These are phyloP conservation scores for Oryza punctata DNA, from an alignment of 176 grass and related monocot genomes.

Conservation along the genomic window DNA sequence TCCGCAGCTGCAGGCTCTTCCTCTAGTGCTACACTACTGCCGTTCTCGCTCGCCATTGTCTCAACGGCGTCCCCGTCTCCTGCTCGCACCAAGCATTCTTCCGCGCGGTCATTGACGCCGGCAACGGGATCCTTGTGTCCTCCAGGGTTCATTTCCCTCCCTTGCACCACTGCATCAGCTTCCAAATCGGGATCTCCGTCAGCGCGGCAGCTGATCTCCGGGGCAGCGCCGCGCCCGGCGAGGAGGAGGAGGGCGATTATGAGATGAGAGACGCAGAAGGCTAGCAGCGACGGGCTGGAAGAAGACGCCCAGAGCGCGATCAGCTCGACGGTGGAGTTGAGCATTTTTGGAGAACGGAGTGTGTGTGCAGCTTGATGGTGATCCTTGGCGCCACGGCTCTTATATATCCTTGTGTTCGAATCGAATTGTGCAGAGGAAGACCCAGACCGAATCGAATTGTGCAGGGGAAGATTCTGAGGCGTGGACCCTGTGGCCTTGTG, in stretches of 20 bases:
- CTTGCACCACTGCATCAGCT: not conserved
- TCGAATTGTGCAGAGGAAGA: conserved; percentile 33
- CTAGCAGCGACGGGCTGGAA: conserved; percentile 40
- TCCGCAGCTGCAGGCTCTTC: not conserved
- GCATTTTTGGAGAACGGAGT: not conserved
- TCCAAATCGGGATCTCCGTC: not conserved
- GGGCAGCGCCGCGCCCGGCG: not conserved
- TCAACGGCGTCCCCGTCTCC: not conserved
- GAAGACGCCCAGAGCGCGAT: conserved; percentile 31
- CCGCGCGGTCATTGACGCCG: not conserved
- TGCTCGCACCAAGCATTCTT: not conserved
- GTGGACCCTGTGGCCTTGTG: not conserved
- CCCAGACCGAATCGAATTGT: not conserved
- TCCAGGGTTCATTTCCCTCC: not conserved
- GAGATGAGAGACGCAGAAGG: conserved; percentile 68
- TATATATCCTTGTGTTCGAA: not conserved
- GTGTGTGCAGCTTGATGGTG: not conserved
- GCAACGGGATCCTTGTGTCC: not conserved
- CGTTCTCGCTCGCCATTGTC: not conserved
- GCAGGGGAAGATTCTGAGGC: not conserved
- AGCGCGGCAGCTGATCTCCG: not conserved
- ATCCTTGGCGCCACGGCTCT: not conserved
- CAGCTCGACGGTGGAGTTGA: conserved; percentile 23
- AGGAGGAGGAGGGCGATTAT: conserved; percentile 54
- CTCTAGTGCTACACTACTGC: not conserved